Percentiles rank a stretch among this genome's conserved stretches.
These are phyloP conservation scores for Epichloe gansuensis DNA, from an alignment of 2,329 filamentous ascomycete species.

Conservation along the genomic window DNA sequence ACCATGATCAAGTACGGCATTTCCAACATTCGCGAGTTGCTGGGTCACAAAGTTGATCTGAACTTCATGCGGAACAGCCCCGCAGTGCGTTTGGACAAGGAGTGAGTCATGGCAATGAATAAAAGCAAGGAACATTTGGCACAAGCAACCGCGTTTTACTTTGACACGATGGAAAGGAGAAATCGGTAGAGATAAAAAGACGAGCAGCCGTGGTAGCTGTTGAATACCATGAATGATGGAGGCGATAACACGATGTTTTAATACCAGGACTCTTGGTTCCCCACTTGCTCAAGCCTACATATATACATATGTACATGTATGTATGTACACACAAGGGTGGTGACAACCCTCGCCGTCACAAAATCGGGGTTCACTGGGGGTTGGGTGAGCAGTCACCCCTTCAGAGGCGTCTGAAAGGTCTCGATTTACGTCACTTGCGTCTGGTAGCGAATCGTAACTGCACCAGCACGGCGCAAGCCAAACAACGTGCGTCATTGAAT, in stretches of 20 bases:
- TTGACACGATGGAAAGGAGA: not conserved
- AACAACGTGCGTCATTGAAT: conserved; percentile 2
- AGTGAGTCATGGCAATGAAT: conserved; percentile 31
- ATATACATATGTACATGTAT: too few species aligned
- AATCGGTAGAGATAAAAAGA: not conserved
- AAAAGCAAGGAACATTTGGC: not conserved
- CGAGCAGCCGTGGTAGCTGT: not conserved
- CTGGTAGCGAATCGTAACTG: not conserved
- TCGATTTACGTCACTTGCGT: not conserved
- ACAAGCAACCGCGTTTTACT: not conserved
- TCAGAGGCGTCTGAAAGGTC: not conserved
- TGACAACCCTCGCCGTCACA: not conserved
- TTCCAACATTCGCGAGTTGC: conserved; percentile 80
- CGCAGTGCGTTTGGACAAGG: conserved; percentile 79
- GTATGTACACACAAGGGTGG: not conserved
- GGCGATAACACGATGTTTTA: not conserved
- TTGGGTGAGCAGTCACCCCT: not conserved
- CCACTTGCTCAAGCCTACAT: not conserved
- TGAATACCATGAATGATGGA: not conserved
- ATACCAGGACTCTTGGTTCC: not conserved
- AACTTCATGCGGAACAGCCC: conserved; percentile 86
- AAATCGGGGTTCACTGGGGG: not conserved
- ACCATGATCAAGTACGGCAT: conserved; percentile 96
- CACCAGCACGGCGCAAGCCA: not conserved
- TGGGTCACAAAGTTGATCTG: conserved; percentile 92